Evolutionary conservation across 1,139 yeast species (phyloP), one percentile per base, ranked within the genome.

Genomic region (Arxiozyma telluris): DNA sequence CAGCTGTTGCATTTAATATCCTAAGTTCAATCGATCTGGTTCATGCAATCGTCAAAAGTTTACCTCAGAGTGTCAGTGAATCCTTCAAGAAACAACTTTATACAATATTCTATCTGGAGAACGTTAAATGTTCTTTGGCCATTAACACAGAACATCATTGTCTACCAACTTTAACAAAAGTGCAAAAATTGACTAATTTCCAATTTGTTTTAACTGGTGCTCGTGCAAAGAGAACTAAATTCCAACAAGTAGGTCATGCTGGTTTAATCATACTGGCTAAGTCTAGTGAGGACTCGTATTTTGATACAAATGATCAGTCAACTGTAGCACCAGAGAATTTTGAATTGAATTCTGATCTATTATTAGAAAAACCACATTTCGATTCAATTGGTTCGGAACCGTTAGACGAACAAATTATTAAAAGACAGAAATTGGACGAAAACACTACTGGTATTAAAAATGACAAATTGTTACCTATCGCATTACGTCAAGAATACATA

Each of bases 201-300:
- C 73, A 77, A 46, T 78, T 85, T 58, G 78, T 84, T 0, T 71
- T 91, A 50, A 85, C 97, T 1, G 98, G 98, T 59, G 88, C 93
- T 50, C 82, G 83, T 61, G 97, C 96, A 6, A 87, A 84, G 65
- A 77, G 94, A 66, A 91, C 98, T 3, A 88, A 87, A 67, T 87
- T 74, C 66, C 99, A 93, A 70, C 78, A 77, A 49, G 78, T 76
- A 50, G 81, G 83, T 27, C 80, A 87, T 18, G 79, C 96, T 0
- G 82, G 89, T 49, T 77, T 93, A 59, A 79, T 91, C n/a, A 80
- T 90, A 38, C 72, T 91, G 42, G 98, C 98, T 1, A 80, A 80
- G 67, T 74, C 64, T 5, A 58, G 63, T 9, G 67, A 64, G 8
- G 63, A 63, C 3, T 61, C 61, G 3, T 58, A 55, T 9, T 59